phyloP scores from a whole-genome alignment of 2,329 filamentous ascomycete genomes.

The Penicillium sp. region DNA sequence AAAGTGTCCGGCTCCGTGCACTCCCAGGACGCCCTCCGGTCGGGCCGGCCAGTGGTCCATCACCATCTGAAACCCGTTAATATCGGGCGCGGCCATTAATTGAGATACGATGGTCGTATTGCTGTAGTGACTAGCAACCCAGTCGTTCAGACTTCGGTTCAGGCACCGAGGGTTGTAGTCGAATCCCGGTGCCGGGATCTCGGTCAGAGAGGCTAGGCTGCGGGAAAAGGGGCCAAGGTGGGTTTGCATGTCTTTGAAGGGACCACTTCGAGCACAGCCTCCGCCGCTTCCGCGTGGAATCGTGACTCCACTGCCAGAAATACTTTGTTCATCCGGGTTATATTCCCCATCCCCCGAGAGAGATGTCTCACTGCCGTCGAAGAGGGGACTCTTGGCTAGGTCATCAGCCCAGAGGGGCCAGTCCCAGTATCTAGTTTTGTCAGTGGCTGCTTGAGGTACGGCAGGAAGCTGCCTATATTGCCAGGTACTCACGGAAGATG shows the following conservation, averaged over 20 bases:
- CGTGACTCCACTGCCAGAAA: slow-evolving; percentile 33
- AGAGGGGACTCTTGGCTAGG: slow-evolving; percentile 44
- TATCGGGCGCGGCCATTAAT: slow-evolving; percentile 19
- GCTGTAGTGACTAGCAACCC: slow-evolving; percentile 20
- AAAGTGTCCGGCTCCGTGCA: slow-evolving; percentile 49
- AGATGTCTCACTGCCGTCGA: slow-evolving; percentile 48
- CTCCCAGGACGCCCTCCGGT: slow-evolving; percentile 31
- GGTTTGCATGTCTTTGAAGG: slow-evolving; percentile 38
- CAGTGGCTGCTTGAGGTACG: neutral
- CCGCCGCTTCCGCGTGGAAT: slow-evolving; percentile 41
- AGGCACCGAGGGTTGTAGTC: slow-evolving; percentile 32
- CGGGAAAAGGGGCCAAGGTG: slow-evolving; percentile 28
- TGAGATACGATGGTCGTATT: slow-evolving; percentile 17
- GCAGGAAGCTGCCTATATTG: neutral
- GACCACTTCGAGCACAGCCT: slow-evolving; percentile 36
- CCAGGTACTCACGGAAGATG: neutral
- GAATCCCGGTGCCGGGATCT: slow-evolving; percentile 19
- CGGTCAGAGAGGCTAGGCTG: slow-evolving; percentile 6
- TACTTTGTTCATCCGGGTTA: slow-evolving; percentile 23
- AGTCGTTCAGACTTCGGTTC: slow-evolving; percentile 25
- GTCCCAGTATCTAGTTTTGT: neutral
- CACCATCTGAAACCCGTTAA: slow-evolving; percentile 34
- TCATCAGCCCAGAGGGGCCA: slow-evolving; percentile 31
- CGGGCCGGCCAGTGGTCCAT: slow-evolving; percentile 37
- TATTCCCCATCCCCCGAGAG: slow-evolving; percentile 48